These are phyloP conservation scores for Sporothrix brunneoviolacea DNA, from an alignment of 2,329 filamentous ascomycete genomes.

Conservation along the genomic window DNA sequence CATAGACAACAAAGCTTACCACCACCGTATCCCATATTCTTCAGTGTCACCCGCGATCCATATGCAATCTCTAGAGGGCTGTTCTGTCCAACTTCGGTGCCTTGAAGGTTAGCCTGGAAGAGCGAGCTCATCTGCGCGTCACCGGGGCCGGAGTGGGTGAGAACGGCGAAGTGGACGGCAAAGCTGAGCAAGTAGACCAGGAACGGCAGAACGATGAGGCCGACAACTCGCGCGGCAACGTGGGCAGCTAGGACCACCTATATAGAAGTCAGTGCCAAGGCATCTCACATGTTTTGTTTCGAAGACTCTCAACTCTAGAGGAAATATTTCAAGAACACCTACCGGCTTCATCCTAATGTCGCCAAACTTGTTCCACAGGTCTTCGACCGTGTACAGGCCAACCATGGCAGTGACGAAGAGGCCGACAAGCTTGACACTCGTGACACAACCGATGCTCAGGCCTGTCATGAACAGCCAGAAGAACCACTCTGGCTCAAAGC, in stretches of 20 bases:
- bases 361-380: constrained; percentile 97
- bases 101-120: constrained; percentile 93
- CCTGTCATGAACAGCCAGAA: constrained; percentile 91
- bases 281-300: too few species aligned
- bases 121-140: constrained; percentile 99
- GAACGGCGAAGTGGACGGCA: constrained; percentile 85
- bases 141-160: constrained; percentile 88
- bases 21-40: constrained; percentile 99
- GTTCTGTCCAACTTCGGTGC: constrained; percentile 89
- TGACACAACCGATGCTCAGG: constrained; percentile 93
- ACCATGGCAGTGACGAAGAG: constrained; percentile 93
- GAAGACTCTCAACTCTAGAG: too few species aligned
- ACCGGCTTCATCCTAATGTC: constrained; percentile 85
- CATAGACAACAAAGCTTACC: too few species aligned
- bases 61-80: constrained; percentile 87
- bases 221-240: constrained; percentile 70
- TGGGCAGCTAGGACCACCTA: constrained; percentile 52
- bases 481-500: constrained; percentile 89
- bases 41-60: constrained; percentile 85
- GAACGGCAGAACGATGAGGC: constrained; percentile 81
- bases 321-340: constrained; percentile 29
- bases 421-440: constrained; percentile 97
- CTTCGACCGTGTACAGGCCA: constrained; percentile 90
- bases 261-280: constrained; percentile 14
- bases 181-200: constrained; percentile 95